phyloP scores from a whole-genome alignment of 306 rosid species.

The Prunus campanulata region DNA sequence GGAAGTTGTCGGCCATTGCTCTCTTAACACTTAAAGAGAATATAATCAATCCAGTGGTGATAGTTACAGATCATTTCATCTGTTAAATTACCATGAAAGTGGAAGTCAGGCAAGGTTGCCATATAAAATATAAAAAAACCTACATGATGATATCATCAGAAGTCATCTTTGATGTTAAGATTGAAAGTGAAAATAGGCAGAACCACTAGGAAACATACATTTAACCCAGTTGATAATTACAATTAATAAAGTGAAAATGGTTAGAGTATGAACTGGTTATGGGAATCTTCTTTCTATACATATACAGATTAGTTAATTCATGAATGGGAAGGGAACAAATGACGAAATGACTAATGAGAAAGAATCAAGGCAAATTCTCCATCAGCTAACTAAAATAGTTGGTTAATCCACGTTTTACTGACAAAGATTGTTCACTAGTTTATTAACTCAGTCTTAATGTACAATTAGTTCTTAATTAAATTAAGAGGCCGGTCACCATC shows the following conservation, averaged over 20 bases:
- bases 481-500: not conserved
- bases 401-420: slow-evolving; percentile 7
- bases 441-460: not conserved
- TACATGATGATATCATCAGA: not conserved
- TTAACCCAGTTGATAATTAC: not conserved
- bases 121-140: not conserved
- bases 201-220: not conserved
- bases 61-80: not conserved
- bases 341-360: not conserved
- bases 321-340: not conserved
- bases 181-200: not conserved
- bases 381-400: not conserved
- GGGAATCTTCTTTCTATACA: no score
- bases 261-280: not conserved
- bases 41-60: not conserved
- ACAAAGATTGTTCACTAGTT: slow-evolving; percentile 10
- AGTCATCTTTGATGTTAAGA: not conserved
- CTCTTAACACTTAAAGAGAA: not conserved
- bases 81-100: not conserved
- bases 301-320: not conserved
- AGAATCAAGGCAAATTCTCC: not conserved
- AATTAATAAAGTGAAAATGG: not conserved
- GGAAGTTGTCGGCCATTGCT: not conserved
- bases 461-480: not conserved
- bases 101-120: not conserved